phyloP scores from a whole-genome alignment of 768 basidiomycete genomes.

The Trichaptum fuscoviolaceum region DNA sequence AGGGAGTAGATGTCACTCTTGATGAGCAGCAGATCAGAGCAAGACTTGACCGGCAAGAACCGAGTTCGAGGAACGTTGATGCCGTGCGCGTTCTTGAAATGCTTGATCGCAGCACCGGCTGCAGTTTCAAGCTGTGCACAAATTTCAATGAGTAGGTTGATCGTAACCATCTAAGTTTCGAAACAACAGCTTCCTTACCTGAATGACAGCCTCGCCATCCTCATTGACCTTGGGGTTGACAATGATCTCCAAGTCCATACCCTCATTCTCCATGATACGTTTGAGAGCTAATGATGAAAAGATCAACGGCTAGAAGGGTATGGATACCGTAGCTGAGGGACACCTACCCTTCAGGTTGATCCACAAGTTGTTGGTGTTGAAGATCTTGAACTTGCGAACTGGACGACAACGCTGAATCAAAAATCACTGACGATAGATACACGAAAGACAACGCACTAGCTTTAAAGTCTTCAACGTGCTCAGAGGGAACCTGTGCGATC shows the following conservation, averaged over 20 bases:
- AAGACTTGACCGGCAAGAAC: conserved; percentile 89
- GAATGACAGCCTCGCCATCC: conserved; percentile 81
- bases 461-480: conserved; percentile 94
- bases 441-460: conserved; percentile 38
- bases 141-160: conserved; percentile 19
- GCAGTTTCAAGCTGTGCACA: conserved; percentile 71
- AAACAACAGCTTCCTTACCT: conserved; percentile 31
- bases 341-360: conserved; percentile 65
- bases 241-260: conserved; percentile 92
- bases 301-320: not conserved
- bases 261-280: conserved; percentile 80
- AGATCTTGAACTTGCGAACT: conserved; percentile 91
- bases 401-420: conserved; percentile 11
- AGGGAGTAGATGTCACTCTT: conserved; percentile 92
- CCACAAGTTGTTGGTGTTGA: conserved; percentile 85
- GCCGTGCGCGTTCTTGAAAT: conserved; percentile 87
- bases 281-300: conserved; percentile 60
- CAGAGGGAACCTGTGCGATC: conserved; percentile 90
- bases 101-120: conserved; percentile 88
- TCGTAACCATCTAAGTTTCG: conserved; percentile 9
- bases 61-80: conserved; percentile 93
- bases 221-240: conserved; percentile 88
- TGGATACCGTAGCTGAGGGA: not conserved
- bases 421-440: not conserved
- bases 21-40: conserved; percentile 84